These are phyloP conservation scores for Huntiella moniliformis DNA, from an alignment of 2,329 filamentous ascomycete species.

Conservation along the genomic window DNA sequence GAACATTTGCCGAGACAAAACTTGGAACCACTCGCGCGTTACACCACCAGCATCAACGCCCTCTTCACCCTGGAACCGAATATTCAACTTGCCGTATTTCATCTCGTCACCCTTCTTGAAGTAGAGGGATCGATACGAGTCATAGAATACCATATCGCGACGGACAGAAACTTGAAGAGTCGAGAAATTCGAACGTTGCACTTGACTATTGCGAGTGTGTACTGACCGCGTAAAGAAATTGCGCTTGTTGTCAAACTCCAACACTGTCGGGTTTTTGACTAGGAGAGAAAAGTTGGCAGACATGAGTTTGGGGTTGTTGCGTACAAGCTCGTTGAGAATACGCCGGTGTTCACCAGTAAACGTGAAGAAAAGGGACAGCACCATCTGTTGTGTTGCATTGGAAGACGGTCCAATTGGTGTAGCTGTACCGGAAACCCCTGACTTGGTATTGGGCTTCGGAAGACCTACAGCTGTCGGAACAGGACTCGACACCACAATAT, in stretches of 20 bases:
- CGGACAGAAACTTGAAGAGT: conserved; percentile 72
- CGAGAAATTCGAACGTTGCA: conserved; percentile 46
- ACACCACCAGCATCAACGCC: conserved; percentile 96
- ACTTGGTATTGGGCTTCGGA: conserved; percentile 21
- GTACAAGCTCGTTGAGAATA: conserved; percentile 91
- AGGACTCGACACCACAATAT: conserved; percentile 17
- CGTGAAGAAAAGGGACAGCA: conserved; percentile 84
- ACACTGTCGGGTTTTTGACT: conserved; percentile 95
- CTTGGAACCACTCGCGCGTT: conserved; percentile 97
- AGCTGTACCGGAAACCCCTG: too few species aligned
- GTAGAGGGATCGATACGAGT: conserved; percentile 95
- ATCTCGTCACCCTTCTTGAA: conserved; percentile 95
- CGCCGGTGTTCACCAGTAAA: conserved; percentile 97
- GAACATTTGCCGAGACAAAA: conserved; percentile 94
- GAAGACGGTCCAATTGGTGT: conserved; percentile 13
- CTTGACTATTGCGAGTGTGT: conserved; percentile 50
- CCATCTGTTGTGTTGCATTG: conserved; percentile 49
- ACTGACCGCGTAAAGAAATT: conserved; percentile 96
- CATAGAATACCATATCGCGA: conserved; percentile 88
- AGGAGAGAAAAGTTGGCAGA: conserved; percentile 90
- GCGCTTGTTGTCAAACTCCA: conserved; percentile 98
- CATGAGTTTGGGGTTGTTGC: conserved; percentile 95
- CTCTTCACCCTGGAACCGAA: conserved; percentile 92
- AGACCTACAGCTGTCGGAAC: conserved; percentile 14
- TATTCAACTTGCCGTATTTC: conserved; percentile 97